Evolutionary conservation across 371 early-diverging fungal species (phyloP), one percentile per base, ranked within the genome.

Genomic region (Capniomyces stellatus): DNA sequence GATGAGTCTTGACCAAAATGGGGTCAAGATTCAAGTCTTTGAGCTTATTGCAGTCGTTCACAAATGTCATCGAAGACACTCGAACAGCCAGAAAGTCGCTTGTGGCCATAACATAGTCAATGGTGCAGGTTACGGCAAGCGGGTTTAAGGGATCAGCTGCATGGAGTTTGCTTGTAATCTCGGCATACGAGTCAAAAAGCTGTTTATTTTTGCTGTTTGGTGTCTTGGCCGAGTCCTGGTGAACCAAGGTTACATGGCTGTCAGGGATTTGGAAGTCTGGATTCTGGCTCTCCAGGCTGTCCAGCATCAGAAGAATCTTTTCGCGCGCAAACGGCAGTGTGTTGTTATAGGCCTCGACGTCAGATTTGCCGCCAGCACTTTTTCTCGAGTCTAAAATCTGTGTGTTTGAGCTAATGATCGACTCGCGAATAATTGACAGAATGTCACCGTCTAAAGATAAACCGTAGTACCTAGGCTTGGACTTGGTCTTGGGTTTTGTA

Each of bases 381-480:
- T n/a, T n/a, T n/a, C n/a, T n/a, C n/a, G n/a, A n/a, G n/a, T n/a
- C n/a, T n/a, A n/a, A n/a, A n/a, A n/a, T n/a, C n/a, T n/a, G n/a
- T n/a, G n/a, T n/a, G n/a, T 52, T 19, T 67, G 58, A 4, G 35
- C 10, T 10, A 35, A 10, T 35, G 35, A 10, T 35, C 35, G 15
- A 35, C 6, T 35, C 6, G 35, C 35, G 35, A 35, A 15, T 35
- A 35, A 15, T n/a, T n/a, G 15, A 35, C 6, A 10, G 35, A 15
- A 60, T 40, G 10, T 57, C 46, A 8, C 31, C 25, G 3, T 61
- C 57, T 4, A 76, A 41, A 12, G 52, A 49, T 18, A 76, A 41
- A 0, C 70, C 71, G 46, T 61, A 66, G 43, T 63, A 76, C 43
- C 44, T 54, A 13, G 74, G 68, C 22, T 56, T 57, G n/a, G 28